Percentiles rank a stretch among this genome's conserved stretches.
These are phyloP conservation scores for Colletotrichum sp. DNA, from an alignment of 2,329 filamentous ascomycete genomes.

Conservation along the genomic window DNA sequence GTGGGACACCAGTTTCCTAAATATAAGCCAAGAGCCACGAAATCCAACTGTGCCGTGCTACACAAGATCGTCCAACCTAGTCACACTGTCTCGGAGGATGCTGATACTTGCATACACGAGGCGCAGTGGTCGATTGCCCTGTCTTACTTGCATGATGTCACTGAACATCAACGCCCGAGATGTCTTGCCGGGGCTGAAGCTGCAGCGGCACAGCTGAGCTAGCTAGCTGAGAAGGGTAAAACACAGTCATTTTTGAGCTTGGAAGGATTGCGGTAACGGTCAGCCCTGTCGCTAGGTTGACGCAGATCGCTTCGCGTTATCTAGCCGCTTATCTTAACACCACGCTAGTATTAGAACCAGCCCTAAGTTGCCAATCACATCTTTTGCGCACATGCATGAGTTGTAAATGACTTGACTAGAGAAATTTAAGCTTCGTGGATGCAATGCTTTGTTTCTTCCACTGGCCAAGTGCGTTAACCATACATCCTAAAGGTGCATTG, in stretches of 20 bases:
- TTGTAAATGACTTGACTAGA: not conserved
- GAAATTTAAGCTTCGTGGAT: not conserved
- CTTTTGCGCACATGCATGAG: not conserved
- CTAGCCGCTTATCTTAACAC: not conserved
- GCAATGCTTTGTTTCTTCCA: not conserved
- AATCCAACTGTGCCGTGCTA: not conserved
- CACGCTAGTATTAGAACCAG: not conserved
- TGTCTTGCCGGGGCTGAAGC: not conserved
- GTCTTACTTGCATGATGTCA: not conserved
- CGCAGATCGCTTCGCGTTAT: not conserved
- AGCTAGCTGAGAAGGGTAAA: not conserved
- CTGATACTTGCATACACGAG: not conserved
- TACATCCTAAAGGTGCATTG: not conserved
- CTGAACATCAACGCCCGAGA: not conserved
- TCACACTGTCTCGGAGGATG: not conserved
- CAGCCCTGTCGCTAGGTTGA: not conserved
- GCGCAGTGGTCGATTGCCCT: not conserved
- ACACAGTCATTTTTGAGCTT: not conserved
- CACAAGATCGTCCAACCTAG: not conserved
- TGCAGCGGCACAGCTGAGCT: not conserved
- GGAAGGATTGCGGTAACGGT: not conserved
- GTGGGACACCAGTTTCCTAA: not conserved
- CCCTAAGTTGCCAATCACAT: not conserved
- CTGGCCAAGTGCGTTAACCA: fast-evolving
- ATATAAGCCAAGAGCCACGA: not conserved